Evolutionary conservation across 495 filamentous ascomycete species (phyloP), one percentile per base, ranked within the genome.

Genomic region (Aspergillus ellipticus): DNA sequence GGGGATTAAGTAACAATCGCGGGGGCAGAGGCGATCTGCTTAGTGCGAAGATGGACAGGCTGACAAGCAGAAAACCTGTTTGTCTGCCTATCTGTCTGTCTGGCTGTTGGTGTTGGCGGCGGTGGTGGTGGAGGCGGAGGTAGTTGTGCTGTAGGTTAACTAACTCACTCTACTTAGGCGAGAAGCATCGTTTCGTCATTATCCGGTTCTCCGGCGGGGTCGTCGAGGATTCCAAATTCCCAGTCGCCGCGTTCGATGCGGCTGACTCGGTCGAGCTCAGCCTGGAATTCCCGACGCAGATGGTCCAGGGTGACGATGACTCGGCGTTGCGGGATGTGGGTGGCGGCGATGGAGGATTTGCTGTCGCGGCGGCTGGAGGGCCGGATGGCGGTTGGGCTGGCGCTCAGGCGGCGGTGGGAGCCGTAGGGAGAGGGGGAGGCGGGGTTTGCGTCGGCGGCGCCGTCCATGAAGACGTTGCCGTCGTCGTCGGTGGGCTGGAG

Each of bases 271-370:
- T 98, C 95, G 62, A 97, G 74, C 70, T 97, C 92, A 16, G 76
- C 79, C 68, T 94, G 88, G 72, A 94, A 97, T 66, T 88, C 87
- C 63, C 85, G 88, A 58, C 89, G 80, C 20, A 97, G 73, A 67
- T 96, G 92, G 6, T 84, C 86, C 16, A 97, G 74, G 15, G 89
- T 95, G 17, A 97, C 81, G 13, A 97, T 76, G 53, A 76, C 66
- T 20, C 74, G 67, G 24, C 69, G 62, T 46, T 66, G 67, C 7
- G 66, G 71, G 0, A 35, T 52, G 29, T 61, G 55, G 11, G 52
- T 49, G 17, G 49, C 15, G 45, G 59, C 42, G 11, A 61, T 49
- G 8, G 68, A 64, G 19, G 62, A 55, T 33, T 59, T 68, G 59
- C 67, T 72, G 22, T 58, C 64, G 48, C 63, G 48, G 46, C 58